phyloP scores from a whole-genome alignment of 2,329 filamentous ascomycete species.

The Aspergillus ruber region DNA sequence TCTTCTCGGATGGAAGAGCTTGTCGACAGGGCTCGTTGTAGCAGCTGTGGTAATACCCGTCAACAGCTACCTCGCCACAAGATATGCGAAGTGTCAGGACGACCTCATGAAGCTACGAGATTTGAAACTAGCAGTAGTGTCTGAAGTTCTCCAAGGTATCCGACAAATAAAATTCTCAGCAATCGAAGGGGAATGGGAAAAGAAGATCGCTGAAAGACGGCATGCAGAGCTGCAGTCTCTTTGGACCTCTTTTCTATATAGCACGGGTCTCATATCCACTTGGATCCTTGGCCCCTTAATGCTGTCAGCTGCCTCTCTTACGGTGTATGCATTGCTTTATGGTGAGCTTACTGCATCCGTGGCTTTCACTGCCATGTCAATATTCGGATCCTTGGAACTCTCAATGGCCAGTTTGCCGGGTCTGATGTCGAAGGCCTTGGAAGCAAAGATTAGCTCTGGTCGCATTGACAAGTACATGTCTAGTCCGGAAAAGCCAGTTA shows the following conservation, averaged over 20 bases:
- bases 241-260: constrained; percentile 60
- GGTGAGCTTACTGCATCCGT: constrained; percentile 62
- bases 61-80: constrained; percentile 60
- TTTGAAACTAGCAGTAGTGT: constrained; percentile 65
- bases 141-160: constrained; percentile 69
- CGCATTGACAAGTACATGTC: constrained; percentile 67
- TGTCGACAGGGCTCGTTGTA: constrained; percentile 58
- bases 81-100: constrained; percentile 59
- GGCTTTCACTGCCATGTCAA: constrained; percentile 68
- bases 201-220: constrained; percentile 58
- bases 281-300: constrained; percentile 69
- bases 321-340: constrained; percentile 60
- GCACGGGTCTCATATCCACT: constrained; percentile 57
- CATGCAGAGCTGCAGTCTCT: constrained; percentile 59
- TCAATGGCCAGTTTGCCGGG: constrained; percentile 67
- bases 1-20: constrained; percentile 64
- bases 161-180: constrained; percentile 78
- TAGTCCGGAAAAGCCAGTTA: constrained; percentile 59
- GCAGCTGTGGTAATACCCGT: constrained; percentile 60
- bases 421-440: constrained; percentile 62
- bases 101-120: constrained; percentile 68
- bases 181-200: constrained; percentile 66
- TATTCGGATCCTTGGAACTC: constrained; percentile 67
- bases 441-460: constrained; percentile 65
- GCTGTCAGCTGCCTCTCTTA: constrained; percentile 64